These are phyloP conservation scores for Blastomyces silverae DNA, from an alignment of 2,329 filamentous ascomycete species.

Conservation along the genomic window DNA sequence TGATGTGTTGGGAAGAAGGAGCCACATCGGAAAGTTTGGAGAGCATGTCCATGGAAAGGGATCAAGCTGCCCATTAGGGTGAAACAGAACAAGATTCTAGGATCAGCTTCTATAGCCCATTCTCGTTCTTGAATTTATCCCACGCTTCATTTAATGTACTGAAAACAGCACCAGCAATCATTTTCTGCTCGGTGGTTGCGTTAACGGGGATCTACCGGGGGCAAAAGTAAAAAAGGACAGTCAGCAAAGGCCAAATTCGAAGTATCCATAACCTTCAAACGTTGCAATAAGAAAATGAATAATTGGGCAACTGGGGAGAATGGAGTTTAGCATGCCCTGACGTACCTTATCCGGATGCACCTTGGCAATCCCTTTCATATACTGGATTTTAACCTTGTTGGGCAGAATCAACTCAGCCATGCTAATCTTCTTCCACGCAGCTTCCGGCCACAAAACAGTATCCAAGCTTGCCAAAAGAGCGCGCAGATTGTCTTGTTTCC, in stretches of 20 bases:
- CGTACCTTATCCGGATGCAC: conserved; percentile 97
- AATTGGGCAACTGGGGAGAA: background rate
- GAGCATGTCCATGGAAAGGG: conserved; percentile 11
- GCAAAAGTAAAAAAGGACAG: background rate
- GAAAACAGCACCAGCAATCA: conserved; percentile 61
- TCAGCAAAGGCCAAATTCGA: conserved; percentile 15
- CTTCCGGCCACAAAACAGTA: conserved; percentile 79
- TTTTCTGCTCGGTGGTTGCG: conserved; percentile 60
- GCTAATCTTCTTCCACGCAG: conserved; percentile 94
- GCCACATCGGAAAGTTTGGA: background rate
- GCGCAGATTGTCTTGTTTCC: conserved; percentile 86
- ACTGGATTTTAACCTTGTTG: conserved; percentile 91
- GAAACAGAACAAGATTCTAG: background rate
- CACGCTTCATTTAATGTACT: conserved; percentile 60
- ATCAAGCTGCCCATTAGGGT: background rate
- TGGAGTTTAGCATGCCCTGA: conserved; percentile 20
- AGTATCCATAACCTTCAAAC: no score
- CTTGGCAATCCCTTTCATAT: conserved; percentile 99
- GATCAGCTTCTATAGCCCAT: conserved; percentile 43
- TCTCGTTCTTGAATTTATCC: conserved; percentile 62
- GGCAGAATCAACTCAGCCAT: conserved; percentile 89
- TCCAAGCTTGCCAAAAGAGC: conserved; percentile 83
- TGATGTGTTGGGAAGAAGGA: background rate
- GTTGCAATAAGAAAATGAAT: background rate
- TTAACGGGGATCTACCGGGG: conserved; percentile 50